Conservation (phyloP, 805 yeast species). For the Monosporozyma solicola region DNA sequence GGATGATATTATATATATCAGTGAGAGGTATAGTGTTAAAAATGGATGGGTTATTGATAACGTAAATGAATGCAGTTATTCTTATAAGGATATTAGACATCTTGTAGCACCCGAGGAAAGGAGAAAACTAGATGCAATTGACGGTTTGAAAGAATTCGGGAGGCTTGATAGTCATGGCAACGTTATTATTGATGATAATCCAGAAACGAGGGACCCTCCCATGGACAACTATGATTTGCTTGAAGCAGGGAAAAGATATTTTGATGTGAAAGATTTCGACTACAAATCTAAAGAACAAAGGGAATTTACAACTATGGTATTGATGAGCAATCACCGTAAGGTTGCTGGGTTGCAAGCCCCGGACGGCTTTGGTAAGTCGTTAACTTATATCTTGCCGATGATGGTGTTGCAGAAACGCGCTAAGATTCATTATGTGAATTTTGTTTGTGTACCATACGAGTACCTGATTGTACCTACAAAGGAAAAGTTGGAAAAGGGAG, state of each 20-base stretch:
- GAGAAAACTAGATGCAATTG: too few relatives aligned
- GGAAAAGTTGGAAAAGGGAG: background rate
- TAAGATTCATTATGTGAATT: background rate
- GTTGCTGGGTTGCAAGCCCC: background rate
- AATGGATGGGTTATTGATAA: too few relatives aligned
- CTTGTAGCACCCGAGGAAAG: too few relatives aligned
- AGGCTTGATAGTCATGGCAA: too few relatives aligned
- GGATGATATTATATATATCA: too few relatives aligned
- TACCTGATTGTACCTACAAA: background rate
- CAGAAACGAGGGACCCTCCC: background rate
- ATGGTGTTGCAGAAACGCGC: background rate
- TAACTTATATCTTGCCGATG: background rate
- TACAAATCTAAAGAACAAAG: background rate
- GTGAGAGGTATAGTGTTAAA: too few relatives aligned
- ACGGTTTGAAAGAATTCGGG: too few relatives aligned
- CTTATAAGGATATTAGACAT: too few relatives aligned
- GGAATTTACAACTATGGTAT: background rate
- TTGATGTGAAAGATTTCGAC: background rate
- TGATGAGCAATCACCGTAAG: background rate
- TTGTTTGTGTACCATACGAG: background rate
- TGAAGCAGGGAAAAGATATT: background rate
- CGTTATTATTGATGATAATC: too few relatives aligned
- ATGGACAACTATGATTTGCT: background rate
- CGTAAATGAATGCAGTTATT: too few relatives aligned
- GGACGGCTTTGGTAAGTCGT: background rate